Percentiles rank a stretch among this genome's conserved stretches.
Evolutionary conservation across 768 basidiomycete genomes (phyloP).

Genomic region (Suillus placidus): DNA sequence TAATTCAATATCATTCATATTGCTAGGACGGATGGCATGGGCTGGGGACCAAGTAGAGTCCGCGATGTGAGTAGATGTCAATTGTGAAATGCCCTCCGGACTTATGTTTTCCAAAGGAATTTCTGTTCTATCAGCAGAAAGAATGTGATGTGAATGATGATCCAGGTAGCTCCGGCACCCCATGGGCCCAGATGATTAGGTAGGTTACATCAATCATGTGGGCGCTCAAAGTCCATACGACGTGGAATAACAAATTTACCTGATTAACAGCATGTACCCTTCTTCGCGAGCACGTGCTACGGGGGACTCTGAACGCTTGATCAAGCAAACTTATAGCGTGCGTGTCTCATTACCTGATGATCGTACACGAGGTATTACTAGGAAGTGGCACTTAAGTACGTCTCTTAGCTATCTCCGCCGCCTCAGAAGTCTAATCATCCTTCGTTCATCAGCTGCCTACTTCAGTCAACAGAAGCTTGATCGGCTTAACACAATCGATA

Average conservation of each 20-base stretch:
- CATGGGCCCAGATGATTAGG: constrained; percentile 79
- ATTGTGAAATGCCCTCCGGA: not conserved
- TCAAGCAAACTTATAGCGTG: constrained; percentile 60
- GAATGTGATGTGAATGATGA: constrained; percentile 45
- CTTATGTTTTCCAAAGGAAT: constrained; percentile 41
- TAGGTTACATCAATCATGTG: constrained; percentile 44
- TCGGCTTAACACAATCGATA: constrained; percentile 70
- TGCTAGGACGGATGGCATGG: constrained; percentile 65
- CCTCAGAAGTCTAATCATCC: constrained; percentile 15
- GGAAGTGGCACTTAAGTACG: constrained; percentile 59
- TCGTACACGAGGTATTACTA: constrained; percentile 42
- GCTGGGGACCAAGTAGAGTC: constrained; percentile 83
- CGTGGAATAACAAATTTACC: constrained; percentile 18
- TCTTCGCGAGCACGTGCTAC: constrained; percentile 43
- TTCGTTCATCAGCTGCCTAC: constrained; percentile 64
- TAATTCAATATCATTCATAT: constrained; percentile 9
- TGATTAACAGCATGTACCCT: constrained; percentile 37
- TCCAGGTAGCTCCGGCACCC: constrained; percentile 54
- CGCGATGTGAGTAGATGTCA: constrained; percentile 40
- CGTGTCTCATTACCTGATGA: constrained; percentile 49
- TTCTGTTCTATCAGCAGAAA: constrained; percentile 58
- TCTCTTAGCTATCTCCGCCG: constrained; percentile 37
- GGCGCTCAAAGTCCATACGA: constrained; percentile 14
- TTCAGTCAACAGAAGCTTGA: constrained; percentile 80
- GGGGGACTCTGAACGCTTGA: constrained; percentile 46